Evolutionary conservation across 805 yeast species (phyloP), one percentile per base, ranked within the genome.

Genomic region (Kazachstania bromeliacearum): DNA sequence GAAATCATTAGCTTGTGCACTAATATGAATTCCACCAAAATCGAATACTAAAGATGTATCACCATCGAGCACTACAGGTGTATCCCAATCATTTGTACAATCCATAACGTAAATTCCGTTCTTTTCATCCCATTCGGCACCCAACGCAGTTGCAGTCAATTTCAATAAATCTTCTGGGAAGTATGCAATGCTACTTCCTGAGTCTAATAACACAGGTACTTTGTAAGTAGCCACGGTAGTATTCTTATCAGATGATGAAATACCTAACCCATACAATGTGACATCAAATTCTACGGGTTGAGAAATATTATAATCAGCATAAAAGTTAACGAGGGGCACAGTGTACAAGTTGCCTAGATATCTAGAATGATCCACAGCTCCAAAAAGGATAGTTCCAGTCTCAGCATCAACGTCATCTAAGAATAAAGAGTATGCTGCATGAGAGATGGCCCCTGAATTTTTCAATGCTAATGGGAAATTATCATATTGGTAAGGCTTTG

Each of bases 311-410:
- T 14, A 29, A 10, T 38, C 28, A 26, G 25, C 35, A 21, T 43
- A 40, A 12, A 39, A 35, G 36, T 74, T 75, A 45, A 77, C 57
- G 29, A 75, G 45, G 21, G 79, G 77, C 7, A 78, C 53, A 1
- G 73, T 57, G 21, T 63, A 51, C 27, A 77, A 55, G n/a, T 53
- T 41, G 13, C 85, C 87, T 0, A 59, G 37, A 53, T 73, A 78
- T 56, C 78, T 79, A 27, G 71, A 67, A 41, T 68, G 71, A 50
- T 81, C 88, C 21, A 76, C 68, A 24, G 78, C 89, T 29, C 89
- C 88, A 61, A 81, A 81, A 34, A 80, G 54, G 22, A 81, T 63
- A 10, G 66, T 56, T 4, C 85, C 87, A 1, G 60, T 41, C 5
- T 47, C 34, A 1, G 72, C 59, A 21, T 56, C 55, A 10, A 51